Base-by-base conservation (phyloP, 2,329 filamentous ascomycete species). In the Elsinoe arachidis region DNA sequence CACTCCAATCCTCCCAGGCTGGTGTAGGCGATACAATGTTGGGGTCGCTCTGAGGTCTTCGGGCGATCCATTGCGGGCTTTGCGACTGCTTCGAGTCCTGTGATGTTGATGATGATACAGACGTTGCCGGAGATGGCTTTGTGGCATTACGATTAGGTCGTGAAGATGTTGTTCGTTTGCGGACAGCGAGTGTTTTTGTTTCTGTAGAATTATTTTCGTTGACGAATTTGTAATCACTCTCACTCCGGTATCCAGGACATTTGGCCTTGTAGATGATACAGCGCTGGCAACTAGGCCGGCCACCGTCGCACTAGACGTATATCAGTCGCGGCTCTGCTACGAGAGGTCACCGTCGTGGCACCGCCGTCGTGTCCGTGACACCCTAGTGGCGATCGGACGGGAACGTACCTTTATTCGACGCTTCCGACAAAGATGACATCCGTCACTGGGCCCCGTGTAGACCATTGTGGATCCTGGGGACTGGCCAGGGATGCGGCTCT, bases 251-350 rank as follows among this genome's bases (percentile, higher is more conserved):
- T 14, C 54, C 54, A 49, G 54, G 54, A 49, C 54, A 56, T 49
- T 56, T 56, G 10, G 54, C 54, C 33, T 56, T 56, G 54, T 56
- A 56, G 43, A 56, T 56, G 54, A 46, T 46, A 38, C 54, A 56
- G 12, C 54, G 54, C 54, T 56, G 54, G 17, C 54, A 56, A 26
- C 37, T 46, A 3, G 54, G 54, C n/a, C 54, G 54, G 23, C 54
- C 54, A 26, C 54, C 54, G 34, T 56, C 54, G 30, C 54, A 56
- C 54, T 56, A 33, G n/a, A 21, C 2, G 15, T n/a, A 15, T 9
- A 17, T 56, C 26, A 56, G 54, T 38, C 6, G 26, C 30, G 49
- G 26, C 37, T 26, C 19, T 43, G 5, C 17, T n/a, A 47, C 44
- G 23, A 47, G 15, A 17, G 34, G 35, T 41, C 10, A 23, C 14